Conservation (phyloP, 2,329 filamentous ascomycete genomes). For the Sporothrix sp. region DNA sequence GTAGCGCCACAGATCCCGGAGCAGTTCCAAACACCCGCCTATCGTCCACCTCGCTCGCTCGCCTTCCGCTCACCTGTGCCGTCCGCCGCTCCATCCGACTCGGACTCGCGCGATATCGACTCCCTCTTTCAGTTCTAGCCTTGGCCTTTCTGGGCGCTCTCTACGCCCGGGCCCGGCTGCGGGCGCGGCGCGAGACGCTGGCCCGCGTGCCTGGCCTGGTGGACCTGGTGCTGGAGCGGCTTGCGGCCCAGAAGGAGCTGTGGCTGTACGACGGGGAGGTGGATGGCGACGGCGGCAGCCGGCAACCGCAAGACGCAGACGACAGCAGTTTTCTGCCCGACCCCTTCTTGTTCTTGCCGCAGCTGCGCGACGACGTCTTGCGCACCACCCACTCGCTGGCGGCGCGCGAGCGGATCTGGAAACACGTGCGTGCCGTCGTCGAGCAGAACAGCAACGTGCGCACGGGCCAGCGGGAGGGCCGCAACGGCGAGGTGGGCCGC, state of each 20-base stretch:
- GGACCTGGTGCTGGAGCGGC: slow-evolving; percentile 69
- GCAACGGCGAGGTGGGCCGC: slow-evolving; percentile 54
- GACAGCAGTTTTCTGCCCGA: slow-evolving; percentile 53
- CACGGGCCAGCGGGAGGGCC: slow-evolving; percentile 57
- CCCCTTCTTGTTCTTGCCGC: slow-evolving; percentile 74
- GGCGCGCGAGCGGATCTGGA: slow-evolving; percentile 75
- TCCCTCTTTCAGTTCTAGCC: slow-evolving; percentile 64
- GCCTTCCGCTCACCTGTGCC: slow-evolving; percentile 77
- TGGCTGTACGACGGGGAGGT: slow-evolving; percentile 42
- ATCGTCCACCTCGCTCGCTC: slow-evolving; percentile 81
- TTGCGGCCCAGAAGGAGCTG: slow-evolving; percentile 74
- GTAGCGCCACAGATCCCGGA: slow-evolving; percentile 61
- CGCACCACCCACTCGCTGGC: slow-evolving; percentile 67
- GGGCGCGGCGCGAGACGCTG: slow-evolving; percentile 53
- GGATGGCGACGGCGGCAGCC: neutral
- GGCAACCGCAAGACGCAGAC: slow-evolving; percentile 26
- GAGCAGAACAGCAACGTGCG: slow-evolving; percentile 92
- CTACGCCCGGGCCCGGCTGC: slow-evolving; percentile 57
- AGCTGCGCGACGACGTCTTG: slow-evolving; percentile 84
- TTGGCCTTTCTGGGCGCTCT: slow-evolving; percentile 38
- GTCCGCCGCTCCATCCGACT: slow-evolving; percentile 68
- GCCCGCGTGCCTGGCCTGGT: slow-evolving; percentile 75
- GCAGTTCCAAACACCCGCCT: slow-evolving; percentile 54
- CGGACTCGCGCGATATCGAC: slow-evolving; percentile 77
- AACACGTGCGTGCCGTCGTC: slow-evolving; percentile 70